Conservation (phyloP, 148 eudicot species). For the Amaranthus hypochondriacus region DNA sequence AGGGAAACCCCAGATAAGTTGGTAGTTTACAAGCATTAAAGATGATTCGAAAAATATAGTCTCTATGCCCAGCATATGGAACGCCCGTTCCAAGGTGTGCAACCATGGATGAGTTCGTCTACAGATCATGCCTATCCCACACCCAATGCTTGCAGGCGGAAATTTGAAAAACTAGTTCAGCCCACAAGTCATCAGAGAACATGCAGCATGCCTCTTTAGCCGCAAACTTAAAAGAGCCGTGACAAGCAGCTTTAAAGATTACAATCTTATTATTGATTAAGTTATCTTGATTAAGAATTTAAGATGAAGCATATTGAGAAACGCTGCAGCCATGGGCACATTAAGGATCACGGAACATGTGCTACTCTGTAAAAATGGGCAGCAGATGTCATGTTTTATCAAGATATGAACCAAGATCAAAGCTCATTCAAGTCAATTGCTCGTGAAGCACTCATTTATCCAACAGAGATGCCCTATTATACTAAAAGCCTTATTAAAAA, state of each 20-base stretch:
- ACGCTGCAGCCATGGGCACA: not conserved
- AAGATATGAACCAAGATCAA: not conserved
- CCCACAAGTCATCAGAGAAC: not conserved
- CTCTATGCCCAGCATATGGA: not conserved
- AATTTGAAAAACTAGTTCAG: not conserved
- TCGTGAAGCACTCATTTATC: not conserved
- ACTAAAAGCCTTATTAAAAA: not conserved
- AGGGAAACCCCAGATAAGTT: not conserved
- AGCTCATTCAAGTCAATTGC: not conserved
- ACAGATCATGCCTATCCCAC: not conserved
- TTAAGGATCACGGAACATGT: not conserved
- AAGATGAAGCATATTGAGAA: not conserved
- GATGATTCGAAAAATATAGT: not conserved
- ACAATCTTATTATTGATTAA: not conserved
- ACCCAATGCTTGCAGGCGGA: not conserved
- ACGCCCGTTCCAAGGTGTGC: not conserved
- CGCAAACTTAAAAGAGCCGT: not conserved
- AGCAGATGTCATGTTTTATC: not conserved
- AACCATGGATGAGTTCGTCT: not conserved
- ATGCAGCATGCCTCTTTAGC: not conserved
- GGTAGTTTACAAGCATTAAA: not conserved
- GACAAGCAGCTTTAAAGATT: not conserved
- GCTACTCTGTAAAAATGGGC: not conserved
- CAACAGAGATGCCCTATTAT: not conserved
- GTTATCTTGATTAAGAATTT: no score